Conservation (phyloP, 345 rosid genomes). For the Passiflora organensis region DNA sequence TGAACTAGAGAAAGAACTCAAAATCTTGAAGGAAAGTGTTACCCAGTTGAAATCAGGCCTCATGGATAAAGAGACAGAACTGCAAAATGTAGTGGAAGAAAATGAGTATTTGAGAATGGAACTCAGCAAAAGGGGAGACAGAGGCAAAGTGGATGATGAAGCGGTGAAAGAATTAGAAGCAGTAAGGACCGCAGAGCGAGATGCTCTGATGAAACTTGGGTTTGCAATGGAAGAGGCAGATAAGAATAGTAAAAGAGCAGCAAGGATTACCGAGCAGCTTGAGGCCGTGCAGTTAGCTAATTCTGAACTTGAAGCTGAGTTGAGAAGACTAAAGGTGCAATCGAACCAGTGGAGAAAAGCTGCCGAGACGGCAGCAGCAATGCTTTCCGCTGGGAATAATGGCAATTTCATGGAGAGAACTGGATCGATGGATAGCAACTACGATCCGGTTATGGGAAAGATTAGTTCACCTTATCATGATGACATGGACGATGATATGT, state of each 20-base stretch:
- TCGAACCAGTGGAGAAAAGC: conserved; percentile 98
- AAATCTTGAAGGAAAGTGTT: conserved; percentile 39
- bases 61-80: conserved; percentile 49
- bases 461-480: conserved; percentile 54
- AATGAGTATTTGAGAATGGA: conserved; percentile 46
- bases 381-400: conserved; percentile 64
- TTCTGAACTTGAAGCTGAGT: conserved; percentile 73
- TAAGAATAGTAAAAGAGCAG: conserved; percentile 52
- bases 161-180: conserved; percentile 34
- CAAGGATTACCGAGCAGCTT: conserved; percentile 57
- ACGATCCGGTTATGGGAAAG: conserved; percentile 36
- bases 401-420: conserved; percentile 57
- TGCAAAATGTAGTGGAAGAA: conserved; percentile 40
- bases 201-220: conserved; percentile 60
- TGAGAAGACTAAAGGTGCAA: conserved; percentile 88
- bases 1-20: conserved; percentile 32
- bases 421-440: conserved; percentile 53
- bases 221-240: conserved; percentile 53
- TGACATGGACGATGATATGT: conserved; percentile 58
- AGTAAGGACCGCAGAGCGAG: conserved; percentile 48
- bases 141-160: conserved; percentile 28
- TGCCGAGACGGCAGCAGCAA: conserved; percentile 87
- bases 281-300: conserved; percentile 52
- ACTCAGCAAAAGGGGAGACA: conserved; percentile 42
- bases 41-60: conserved; percentile 43